A percentile compares a stretch with the other conserved stretches of the same genome.
Conservation (phyloP, 768 basidiomycete species). For the Chlorophyllum brunneum region DNA sequence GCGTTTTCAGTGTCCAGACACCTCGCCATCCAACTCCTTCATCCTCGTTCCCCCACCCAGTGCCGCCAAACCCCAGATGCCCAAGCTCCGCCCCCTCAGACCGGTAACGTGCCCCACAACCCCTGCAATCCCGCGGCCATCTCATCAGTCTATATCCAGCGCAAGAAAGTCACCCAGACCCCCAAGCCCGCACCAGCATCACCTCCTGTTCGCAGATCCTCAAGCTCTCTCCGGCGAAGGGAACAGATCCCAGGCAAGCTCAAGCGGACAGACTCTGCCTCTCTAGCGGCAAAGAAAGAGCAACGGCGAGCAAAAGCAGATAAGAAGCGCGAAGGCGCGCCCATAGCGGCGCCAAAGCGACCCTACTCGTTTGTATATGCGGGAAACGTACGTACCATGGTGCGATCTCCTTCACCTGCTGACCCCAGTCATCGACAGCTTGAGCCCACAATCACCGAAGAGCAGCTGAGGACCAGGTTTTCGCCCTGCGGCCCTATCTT, state of each 20-base stretch:
- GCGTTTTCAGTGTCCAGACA: constrained; percentile 10
- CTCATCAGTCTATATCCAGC: constrained; percentile 2
- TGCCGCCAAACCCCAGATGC: background rate
- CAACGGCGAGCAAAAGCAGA: constrained; percentile 20
- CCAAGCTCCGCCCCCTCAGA: background rate
- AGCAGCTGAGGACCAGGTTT: constrained; percentile 31
- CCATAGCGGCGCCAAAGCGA: constrained; percentile 14
- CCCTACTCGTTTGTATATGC: constrained; percentile 41
- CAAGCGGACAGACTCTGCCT: constrained; percentile 7
- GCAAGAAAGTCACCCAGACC: background rate
- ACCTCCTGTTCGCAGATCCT: constrained; percentile 1
- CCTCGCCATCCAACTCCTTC: constrained; percentile 3
- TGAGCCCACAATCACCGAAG: constrained; percentile 30
- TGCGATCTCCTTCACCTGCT: background rate
- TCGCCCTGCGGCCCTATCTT: constrained; percentile 27
- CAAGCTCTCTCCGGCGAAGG: constrained; percentile 7
- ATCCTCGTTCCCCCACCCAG: background rate
- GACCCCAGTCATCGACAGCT: constrained; percentile 21
- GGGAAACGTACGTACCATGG: constrained; percentile 50
- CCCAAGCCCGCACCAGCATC: background rate
- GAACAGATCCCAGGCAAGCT: constrained; percentile 12
- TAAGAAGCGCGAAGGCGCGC: constrained; percentile 22
- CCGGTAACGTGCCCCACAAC: background rate
- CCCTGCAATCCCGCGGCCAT: background rate
- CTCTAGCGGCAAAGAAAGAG: constrained; percentile 4